These are phyloP conservation scores for Hymenoscyphus scutula DNA, from an alignment of 2,329 filamentous ascomycete species.

Conservation along the genomic window DNA sequence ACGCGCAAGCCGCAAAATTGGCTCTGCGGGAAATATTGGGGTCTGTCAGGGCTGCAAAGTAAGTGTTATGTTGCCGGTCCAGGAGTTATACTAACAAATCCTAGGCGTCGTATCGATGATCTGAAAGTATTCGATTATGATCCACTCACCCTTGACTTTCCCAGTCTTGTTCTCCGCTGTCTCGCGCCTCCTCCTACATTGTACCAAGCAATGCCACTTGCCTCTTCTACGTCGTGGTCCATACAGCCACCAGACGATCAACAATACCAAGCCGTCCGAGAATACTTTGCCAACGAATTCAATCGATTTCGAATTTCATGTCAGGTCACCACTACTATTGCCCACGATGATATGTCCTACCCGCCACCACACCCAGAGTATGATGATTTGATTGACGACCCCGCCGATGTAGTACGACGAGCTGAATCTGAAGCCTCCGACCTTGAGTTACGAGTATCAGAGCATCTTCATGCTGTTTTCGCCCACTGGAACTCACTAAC, in stretches of 20 bases:
- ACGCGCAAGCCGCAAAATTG: slow-evolving; percentile 78
- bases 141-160: slow-evolving; percentile 80
- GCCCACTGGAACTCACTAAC: slow-evolving; percentile 70
- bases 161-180: slow-evolving; percentile 77
- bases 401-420: slow-evolving; percentile 37
- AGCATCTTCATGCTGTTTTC: slow-evolving; percentile 76
- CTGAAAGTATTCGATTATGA: slow-evolving; percentile 75
- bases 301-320: slow-evolving; percentile 59
- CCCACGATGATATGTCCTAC: slow-evolving; percentile 50
- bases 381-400: slow-evolving; percentile 35
- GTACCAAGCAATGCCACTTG: slow-evolving; percentile 72
- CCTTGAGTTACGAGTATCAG: slow-evolving; percentile 66
- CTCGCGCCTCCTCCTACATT: slow-evolving; percentile 78
- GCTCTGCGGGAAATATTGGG: slow-evolving; percentile 79
- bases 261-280: slow-evolving; percentile 69
- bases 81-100: slow-evolving; percentile 15
- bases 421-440: slow-evolving; percentile 39
- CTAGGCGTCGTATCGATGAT: slow-evolving; percentile 54
- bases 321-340: slow-evolving; percentile 48
- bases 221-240: slow-evolving; percentile 78
- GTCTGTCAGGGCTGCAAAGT: slow-evolving; percentile 82
- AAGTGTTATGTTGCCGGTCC: slow-evolving; percentile 35
- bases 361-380: slow-evolving; percentile 35
- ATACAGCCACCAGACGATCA: slow-evolving; percentile 70
- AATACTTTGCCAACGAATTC: slow-evolving; percentile 67